Evolutionary conservation across 129 eudicot species (phyloP), one percentile per base, ranked within the genome.

Genomic region (Lactuca sativa): DNA sequence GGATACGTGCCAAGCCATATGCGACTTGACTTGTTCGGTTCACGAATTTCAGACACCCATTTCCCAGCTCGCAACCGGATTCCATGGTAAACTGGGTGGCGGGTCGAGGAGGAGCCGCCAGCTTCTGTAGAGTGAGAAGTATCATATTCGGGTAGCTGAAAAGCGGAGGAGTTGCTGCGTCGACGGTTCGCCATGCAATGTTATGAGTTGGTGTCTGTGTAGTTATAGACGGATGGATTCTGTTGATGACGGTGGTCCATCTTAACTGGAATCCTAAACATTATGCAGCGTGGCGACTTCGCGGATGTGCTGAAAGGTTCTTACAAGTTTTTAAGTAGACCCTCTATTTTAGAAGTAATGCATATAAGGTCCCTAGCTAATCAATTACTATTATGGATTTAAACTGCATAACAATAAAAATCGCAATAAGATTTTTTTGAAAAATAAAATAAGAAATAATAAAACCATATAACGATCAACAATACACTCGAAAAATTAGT

Each of bases 31-130:
- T 81, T 80, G 40, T 82, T 74, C 21, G 97, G 97, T 70, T 90
- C 95, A 1, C 97, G 86, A 15, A 90, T 85, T 52, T 90, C 95
- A 3, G 95, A 87, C 4, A 87, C 89, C 97, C 97, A 90, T 74
- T 90, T 90, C 2, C 91, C 91, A 4, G 83, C 75, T 59, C 95
- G 76, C 41, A 61, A 64, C 25, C 95, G 79, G 43, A 88, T 82
- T 7, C 88, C 90, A 0, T 82, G 86, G 68, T 79, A 85, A 9
- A 15, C 16, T 0, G 88, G 84, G 34, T 88, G 90, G 31, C 82
- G 77, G 1, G 75, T 40, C 30, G 30, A 25, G 13, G 83, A 55
- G 17, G 82, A 77, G 36, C 62, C 12, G 7, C 77, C 59, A 4
- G 71, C 11, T 4, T 51, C 34, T 3, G 25, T 18, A 58, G 31